These are phyloP conservation scores for Aureobasidium zeae DNA, from an alignment of 2,329 filamentous ascomycete species.

Conservation along the genomic window DNA sequence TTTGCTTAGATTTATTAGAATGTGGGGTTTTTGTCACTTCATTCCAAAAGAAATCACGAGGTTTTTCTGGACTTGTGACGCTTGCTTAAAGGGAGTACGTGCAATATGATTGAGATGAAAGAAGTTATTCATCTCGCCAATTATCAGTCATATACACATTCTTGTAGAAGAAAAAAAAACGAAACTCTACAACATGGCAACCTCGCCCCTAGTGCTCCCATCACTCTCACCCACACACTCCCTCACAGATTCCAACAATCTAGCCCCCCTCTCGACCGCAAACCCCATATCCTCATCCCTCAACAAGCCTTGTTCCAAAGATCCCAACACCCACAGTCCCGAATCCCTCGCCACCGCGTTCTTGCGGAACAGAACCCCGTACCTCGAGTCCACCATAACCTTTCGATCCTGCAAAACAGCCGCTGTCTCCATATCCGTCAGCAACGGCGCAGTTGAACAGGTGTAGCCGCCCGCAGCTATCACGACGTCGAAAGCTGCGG, in stretches of 20 bases:
- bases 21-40: no score
- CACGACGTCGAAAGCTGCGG: constrained; percentile 17
- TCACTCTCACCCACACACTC: constrained; percentile 12
- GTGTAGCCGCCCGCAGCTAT: constrained; percentile 20
- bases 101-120: no score
- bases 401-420: background rate
- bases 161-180: background rate
- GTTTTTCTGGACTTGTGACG: no score
- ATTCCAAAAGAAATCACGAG: no score
- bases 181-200: constrained; percentile 21
- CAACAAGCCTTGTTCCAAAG: constrained; percentile 18
- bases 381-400: constrained; percentile 8
- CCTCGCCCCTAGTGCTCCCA: constrained; percentile 16
- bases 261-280: constrained; percentile 20
- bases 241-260: constrained; percentile 18
- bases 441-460: background rate
- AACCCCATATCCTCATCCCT: constrained; percentile 20
- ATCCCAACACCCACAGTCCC: constrained; percentile 22
- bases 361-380: constrained; percentile 16
- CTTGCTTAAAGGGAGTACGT: no score
- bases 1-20: no score
- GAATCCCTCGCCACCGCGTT: background rate
- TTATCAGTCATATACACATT: no score
- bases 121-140: no score
- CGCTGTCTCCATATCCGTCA: background rate